A percentile compares a stretch with the other conserved stretches of the same genome.
Evolutionary conservation across 306 rosid genomes (phyloP).

Genomic region (Glycine latifolia): DNA sequence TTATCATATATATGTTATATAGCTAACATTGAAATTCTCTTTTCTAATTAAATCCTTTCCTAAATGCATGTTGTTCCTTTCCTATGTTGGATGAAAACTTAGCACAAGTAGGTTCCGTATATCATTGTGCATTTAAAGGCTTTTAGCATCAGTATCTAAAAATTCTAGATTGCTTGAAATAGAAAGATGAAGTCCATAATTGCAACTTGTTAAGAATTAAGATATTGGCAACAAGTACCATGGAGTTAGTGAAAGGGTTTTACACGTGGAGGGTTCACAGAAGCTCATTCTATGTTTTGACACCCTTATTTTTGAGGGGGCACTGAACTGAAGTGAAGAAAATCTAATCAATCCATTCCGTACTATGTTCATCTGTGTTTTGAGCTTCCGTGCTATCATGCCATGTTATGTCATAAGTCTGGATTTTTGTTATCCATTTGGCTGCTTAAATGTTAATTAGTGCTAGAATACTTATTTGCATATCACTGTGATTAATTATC

Average conservation of each 20-base stretch:
- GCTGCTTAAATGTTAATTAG: slow-evolving; percentile 10
- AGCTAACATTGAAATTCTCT: background rate
- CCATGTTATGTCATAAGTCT: background rate
- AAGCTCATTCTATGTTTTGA: background rate
- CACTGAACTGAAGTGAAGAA: background rate
- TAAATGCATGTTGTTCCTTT: background rate
- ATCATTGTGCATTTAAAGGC: slow-evolving; percentile 6
- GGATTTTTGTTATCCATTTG: slow-evolving; percentile 22
- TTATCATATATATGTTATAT: background rate
- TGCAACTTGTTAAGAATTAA: background rate
- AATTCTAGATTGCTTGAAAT: background rate
- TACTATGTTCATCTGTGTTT: background rate
- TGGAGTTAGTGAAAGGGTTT: background rate
- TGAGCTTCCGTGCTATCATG: slow-evolving; percentile 8
- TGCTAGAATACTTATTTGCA: slow-evolving; percentile 31
- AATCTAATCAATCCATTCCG: background rate
- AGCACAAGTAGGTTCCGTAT: background rate
- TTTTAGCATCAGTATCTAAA: background rate
- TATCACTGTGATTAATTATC: slow-evolving; percentile 45
- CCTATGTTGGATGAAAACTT: background rate
- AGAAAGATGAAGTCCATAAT: background rate
- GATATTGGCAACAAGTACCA: background rate
- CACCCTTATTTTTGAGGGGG: background rate
- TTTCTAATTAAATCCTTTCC: background rate
- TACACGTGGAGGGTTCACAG: background rate